Base-by-base conservation (phyloP, 106 monocot species). In the Dendrobium chrysotoxum region DNA sequence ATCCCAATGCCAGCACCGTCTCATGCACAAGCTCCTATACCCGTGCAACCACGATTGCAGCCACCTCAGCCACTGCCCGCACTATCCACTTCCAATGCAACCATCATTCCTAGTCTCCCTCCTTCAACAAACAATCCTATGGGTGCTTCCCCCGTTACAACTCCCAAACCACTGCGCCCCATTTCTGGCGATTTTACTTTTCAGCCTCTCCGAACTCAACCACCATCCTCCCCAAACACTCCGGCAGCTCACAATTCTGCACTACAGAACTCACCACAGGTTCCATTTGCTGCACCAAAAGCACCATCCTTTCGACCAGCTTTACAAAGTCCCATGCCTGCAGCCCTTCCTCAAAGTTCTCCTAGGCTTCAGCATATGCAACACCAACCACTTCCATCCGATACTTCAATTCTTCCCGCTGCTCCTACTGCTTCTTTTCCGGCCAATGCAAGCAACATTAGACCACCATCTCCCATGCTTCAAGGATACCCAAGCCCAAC, bases 131-230 rank as follows among this genome's bases (percentile, higher is more conserved):
- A 77, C 53, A 81, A 12, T 72, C 26, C 86, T 30, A n/a, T 80
- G 18, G 79, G 46, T 5, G 5, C 66, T 39, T 23, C 61, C 7
- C 78, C 86, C 0, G 45, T 83, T 31, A 26, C 77, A 26, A 67
- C 82, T 53, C 81, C 84, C 5, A 92, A 82, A 77, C 90, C 88
- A 17, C 85, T 74, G 21, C 89, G 79, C 9, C 86, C 92, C 31
- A 84, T 77, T 26, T 81, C 85, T 26, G 83, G 86, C 30, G 88
- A 98, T 81, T 95, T 98, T 79, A 91, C 97, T 8, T 98, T 94
- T 79, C 97, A 89, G 72, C 89, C 90, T 45, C 81, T 88, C 10
- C 82, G 84, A 84, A 57, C 81, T 57, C 82, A 83, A 18, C 74
- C 78, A 23, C 80, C 89, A 70, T 71, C 42, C 54, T 45, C 84